A percentile compares a stretch with the other conserved stretches of the same genome.
Conservation (phyloP, 805 yeast species). For the Torulaspora indica region DNA sequence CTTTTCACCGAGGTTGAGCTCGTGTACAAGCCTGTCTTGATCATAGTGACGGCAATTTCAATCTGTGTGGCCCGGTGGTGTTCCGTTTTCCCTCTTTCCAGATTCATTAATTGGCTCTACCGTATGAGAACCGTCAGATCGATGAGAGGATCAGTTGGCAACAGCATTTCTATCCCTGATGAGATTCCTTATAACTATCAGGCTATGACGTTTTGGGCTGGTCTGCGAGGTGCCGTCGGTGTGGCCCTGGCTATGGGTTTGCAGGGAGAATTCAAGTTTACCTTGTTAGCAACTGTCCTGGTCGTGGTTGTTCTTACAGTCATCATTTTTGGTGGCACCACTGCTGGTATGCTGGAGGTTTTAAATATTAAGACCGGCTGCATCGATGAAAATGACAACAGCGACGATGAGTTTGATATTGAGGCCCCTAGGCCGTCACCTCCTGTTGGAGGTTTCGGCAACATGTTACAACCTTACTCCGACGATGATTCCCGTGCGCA, state of each 20-base stretch:
- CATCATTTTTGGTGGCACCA: slow-evolving; percentile 95
- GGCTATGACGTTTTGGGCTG: slow-evolving; percentile 99
- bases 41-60: slow-evolving; percentile 82
- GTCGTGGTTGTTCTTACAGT: slow-evolving; percentile 97
- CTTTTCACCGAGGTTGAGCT: slow-evolving; percentile 93
- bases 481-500: slow-evolving; percentile 25
- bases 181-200: slow-evolving; percentile 94
- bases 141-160: slow-evolving; percentile 34
- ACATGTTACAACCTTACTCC: slow-evolving; percentile 26
- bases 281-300: slow-evolving; percentile 86
- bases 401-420: slow-evolving; percentile 94
- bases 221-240: slow-evolving; percentile 97
- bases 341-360: slow-evolving; percentile 96
- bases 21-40: slow-evolving; percentile 88
- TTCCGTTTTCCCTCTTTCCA: slow-evolving; percentile 91
- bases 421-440: slow-evolving; percentile 52
- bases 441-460: slow-evolving; percentile 10
- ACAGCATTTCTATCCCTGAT: slow-evolving; percentile 50
- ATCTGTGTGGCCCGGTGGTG: slow-evolving; percentile 96
- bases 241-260: slow-evolving; percentile 97
- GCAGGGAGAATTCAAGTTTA: slow-evolving; percentile 87
- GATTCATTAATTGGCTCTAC: slow-evolving; percentile 73
- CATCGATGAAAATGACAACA: slow-evolving; percentile 64
- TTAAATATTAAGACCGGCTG: slow-evolving; percentile 90
- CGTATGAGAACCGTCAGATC: slow-evolving; percentile 51